Evolutionary conservation across 805 yeast species (phyloP).

Genomic region (Barnettozyma vustinii): DNA sequence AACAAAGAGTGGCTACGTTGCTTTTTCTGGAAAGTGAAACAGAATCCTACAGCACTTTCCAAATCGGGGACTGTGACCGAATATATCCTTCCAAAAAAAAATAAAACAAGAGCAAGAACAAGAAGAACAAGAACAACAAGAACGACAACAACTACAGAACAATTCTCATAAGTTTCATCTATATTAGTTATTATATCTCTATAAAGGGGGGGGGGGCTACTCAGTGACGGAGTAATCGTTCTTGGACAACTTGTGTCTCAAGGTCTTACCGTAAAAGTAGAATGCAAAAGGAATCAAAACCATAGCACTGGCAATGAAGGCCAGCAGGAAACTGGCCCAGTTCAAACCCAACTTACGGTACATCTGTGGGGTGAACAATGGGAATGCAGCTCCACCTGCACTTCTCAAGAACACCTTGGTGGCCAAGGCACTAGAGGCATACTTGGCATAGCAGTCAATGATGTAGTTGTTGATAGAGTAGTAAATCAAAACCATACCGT

Average conservation of each 20-base stretch:
- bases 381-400: constrained; percentile 86
- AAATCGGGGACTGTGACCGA: not conserved
- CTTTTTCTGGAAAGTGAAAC: not conserved
- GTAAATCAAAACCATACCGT: constrained; percentile 71
- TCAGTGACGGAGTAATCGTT: constrained; percentile 46
- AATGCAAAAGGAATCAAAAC: constrained; percentile 65
- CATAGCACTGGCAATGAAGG: constrained; percentile 76
- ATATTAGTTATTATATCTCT: not conserved
- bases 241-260: constrained; percentile 63
- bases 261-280: constrained; percentile 56
- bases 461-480: constrained; percentile 78
- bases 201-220: not conserved
- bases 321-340: constrained; percentile 79
- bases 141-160: not conserved
- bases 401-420: constrained; percentile 76
- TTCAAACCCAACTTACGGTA: constrained; percentile 65
- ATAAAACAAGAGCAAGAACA: too few species aligned
- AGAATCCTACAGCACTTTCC: not conserved
- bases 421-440: constrained; percentile 76
- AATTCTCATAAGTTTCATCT: not conserved
- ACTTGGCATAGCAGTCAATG: constrained; percentile 82
- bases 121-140: not conserved
- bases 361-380: constrained; percentile 78
- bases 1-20: too few species aligned
- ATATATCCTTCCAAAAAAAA: too few species aligned